These are phyloP conservation scores for Cicer bijugum DNA, from an alignment of 306 rosid genomes.

Conservation along the genomic window DNA sequence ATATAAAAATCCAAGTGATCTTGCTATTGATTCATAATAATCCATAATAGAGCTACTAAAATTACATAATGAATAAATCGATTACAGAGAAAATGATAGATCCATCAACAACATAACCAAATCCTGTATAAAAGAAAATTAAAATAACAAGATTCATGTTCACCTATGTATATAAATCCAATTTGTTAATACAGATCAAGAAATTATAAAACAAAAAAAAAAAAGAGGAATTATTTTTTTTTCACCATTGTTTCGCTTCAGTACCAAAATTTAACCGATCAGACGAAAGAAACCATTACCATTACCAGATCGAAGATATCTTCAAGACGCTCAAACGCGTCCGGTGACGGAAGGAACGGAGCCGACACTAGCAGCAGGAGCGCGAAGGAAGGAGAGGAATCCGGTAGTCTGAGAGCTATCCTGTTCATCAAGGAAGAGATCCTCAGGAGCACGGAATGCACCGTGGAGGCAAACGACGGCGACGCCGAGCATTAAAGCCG, in stretches of 20 bases:
- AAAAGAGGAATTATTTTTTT: background rate
- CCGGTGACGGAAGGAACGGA: slow-evolving; percentile 53
- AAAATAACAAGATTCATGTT: slow-evolving; percentile 42
- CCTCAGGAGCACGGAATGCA: slow-evolving; percentile 83
- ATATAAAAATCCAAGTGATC: background rate
- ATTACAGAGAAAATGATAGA: slow-evolving; percentile 42
- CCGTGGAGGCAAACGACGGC: slow-evolving; percentile 76
- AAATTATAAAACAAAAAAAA: background rate
- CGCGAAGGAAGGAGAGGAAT: slow-evolving; percentile 66
- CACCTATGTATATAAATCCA: slow-evolving; percentile 40
- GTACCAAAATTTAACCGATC: slow-evolving; percentile 39
- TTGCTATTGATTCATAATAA: slow-evolving; percentile 2
- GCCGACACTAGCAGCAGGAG: slow-evolving; percentile 59
- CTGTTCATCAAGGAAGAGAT: slow-evolving; percentile 84
- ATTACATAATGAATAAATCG: slow-evolving; percentile 29
- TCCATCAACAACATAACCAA: slow-evolving; percentile 41
- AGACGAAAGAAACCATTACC: slow-evolving; percentile 29
- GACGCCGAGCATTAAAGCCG: slow-evolving; percentile 68
- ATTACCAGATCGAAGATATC: slow-evolving; percentile 19
- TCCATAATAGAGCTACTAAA: background rate
- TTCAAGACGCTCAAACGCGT: slow-evolving; percentile 49
- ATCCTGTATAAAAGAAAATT: slow-evolving; percentile 37
- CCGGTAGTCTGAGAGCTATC: slow-evolving; percentile 58
- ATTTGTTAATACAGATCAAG: slow-evolving; percentile 11
- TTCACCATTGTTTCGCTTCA: slow-evolving; percentile 24